Evolutionary conservation across 2,329 filamentous ascomycete species (phyloP).

Genomic region (Lecanicillium sp.): DNA sequence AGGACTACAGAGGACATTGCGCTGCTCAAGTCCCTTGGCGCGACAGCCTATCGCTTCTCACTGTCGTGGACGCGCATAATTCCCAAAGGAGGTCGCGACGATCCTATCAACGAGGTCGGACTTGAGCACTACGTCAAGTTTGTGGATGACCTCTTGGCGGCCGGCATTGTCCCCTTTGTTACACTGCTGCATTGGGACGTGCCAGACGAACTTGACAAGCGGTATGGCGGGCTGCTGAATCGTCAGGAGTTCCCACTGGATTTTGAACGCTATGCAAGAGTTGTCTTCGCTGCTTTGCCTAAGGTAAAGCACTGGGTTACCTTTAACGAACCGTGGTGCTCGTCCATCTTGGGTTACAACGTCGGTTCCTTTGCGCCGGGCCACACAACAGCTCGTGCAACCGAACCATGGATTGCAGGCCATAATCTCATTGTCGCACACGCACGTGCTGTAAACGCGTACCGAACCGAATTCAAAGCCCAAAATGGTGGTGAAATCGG

Average conservation of each 20-base stretch:
- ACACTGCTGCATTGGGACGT: slow-evolving; percentile 88
- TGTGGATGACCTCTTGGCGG: slow-evolving; percentile 67
- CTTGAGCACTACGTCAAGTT: slow-evolving; percentile 73
- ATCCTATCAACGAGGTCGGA: slow-evolving; percentile 72
- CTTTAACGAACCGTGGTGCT: slow-evolving; percentile 87
- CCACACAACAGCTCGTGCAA: slow-evolving; percentile 66
- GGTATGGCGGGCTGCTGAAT: slow-evolving; percentile 76
- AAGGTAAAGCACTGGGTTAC: slow-evolving; percentile 86
- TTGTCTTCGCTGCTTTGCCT: slow-evolving; percentile 66
- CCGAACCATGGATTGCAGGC: slow-evolving; percentile 75
- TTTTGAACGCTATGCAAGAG: slow-evolving; percentile 69
- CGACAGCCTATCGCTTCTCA: slow-evolving; percentile 75
- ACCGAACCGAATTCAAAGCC: slow-evolving; percentile 73
- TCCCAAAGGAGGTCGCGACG: slow-evolving; percentile 73
- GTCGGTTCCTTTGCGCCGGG: slow-evolving; percentile 74
- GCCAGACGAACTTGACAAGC: slow-evolving; percentile 67
- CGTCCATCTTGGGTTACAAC: slow-evolving; percentile 71
- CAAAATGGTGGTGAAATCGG: slow-evolving; percentile 69
- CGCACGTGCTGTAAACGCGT: slow-evolving; percentile 71
- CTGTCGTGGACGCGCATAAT: slow-evolving; percentile 81
- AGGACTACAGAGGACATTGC: slow-evolving; percentile 69
- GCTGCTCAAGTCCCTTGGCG: slow-evolving; percentile 66
- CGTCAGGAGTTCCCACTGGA: slow-evolving; percentile 76
- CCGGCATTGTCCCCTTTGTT: slow-evolving; percentile 71
- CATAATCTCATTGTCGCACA: slow-evolving; percentile 77